Conservation (phyloP, 768 basidiomycete species). For the Suillus sp. region DNA sequence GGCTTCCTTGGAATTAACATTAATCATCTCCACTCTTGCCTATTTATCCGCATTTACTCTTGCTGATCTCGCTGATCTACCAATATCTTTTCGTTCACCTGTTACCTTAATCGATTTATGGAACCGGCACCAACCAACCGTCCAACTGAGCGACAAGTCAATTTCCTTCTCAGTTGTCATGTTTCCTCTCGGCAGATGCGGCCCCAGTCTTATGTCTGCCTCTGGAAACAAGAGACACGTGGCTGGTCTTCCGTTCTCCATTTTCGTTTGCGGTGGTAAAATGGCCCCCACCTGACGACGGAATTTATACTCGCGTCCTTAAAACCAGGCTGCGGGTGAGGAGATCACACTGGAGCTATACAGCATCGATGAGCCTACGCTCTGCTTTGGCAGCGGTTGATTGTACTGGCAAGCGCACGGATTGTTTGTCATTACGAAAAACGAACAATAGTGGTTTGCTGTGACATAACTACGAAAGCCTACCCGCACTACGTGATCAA, state of each 20-base stretch:
- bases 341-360: background rate
- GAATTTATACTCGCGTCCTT: background rate
- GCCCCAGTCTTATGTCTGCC: background rate
- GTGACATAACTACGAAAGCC: background rate
- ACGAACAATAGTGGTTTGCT: background rate
- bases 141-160: background rate
- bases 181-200: background rate
- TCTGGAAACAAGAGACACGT: background rate
- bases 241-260: background rate
- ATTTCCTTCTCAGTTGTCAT: background rate
- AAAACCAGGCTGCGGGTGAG: background rate
- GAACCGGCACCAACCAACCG: background rate
- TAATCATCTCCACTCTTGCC: background rate
- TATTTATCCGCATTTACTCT: background rate
- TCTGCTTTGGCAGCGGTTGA: background rate
- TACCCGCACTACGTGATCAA: background rate
- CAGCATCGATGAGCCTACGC: background rate
- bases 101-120: background rate
- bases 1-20: slow-evolving; percentile 19
- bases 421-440: background rate
- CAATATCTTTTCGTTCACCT: background rate
- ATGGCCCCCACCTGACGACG: background rate
- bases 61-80: background rate
- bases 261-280: background rate
- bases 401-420: background rate